Conservation (phyloP, 352 stramenopile species). For the Pythium sukuiense region DNA sequence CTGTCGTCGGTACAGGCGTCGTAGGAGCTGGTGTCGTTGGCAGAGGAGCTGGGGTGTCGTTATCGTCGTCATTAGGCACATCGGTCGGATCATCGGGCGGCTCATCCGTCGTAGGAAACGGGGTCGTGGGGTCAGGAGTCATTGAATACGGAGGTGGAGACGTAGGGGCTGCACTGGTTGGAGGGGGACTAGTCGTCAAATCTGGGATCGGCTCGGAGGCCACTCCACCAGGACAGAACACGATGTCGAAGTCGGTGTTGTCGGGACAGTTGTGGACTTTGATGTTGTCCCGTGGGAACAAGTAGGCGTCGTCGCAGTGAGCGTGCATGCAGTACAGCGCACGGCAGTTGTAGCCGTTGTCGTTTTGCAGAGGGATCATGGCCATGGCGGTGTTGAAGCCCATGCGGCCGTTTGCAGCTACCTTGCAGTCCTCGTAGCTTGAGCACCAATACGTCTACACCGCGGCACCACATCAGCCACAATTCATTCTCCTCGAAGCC, state of each 20-base stretch:
- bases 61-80: background rate
- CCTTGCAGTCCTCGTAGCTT: conserved; percentile 30
- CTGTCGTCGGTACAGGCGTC: background rate
- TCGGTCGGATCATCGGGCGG: background rate
- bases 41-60: background rate
- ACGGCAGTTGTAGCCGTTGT: conserved; percentile 34
- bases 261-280: conserved; percentile 36
- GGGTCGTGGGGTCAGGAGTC: background rate
- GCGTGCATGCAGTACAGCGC: conserved; percentile 30
- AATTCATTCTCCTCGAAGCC: background rate
- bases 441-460: conserved; percentile 27
- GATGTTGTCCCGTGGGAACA: conserved; percentile 33
- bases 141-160: background rate
- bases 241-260: conserved; percentile 34
- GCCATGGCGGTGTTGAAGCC: conserved; percentile 45
- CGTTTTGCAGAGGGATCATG: conserved; percentile 32
- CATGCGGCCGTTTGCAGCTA: conserved; percentile 19
- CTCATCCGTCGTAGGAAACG: background rate
- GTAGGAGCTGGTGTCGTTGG: background rate
- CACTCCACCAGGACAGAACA: conserved; percentile 36
- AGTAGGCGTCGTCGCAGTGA: conserved; percentile 31
- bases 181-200: background rate
- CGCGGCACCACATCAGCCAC: background rate
- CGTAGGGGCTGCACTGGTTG: background rate
- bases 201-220: conserved; percentile 1